Conservation (phyloP, 257 asterid species). For the Coffea eugenioides region DNA sequence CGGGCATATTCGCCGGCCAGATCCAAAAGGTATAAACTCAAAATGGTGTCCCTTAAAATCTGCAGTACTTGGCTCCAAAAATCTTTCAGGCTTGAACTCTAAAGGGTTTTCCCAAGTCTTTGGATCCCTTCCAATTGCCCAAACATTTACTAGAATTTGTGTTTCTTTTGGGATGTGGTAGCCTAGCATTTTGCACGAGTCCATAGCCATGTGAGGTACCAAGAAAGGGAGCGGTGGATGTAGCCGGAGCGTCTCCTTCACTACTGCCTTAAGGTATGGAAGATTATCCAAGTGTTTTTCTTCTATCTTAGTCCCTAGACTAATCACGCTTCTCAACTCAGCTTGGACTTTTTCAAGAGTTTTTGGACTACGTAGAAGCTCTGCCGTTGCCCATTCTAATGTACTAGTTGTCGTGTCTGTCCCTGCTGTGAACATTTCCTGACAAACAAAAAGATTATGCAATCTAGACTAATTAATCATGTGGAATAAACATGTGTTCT, state of each 20-base stretch:
- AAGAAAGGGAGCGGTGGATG: no score
- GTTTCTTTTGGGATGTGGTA: no score
- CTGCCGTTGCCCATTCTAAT: constrained; percentile 84
- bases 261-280: constrained; percentile 62
- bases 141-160: constrained; percentile 57
- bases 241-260: no score
- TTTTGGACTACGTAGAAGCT: constrained; percentile 58
- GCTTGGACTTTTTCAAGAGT: constrained; percentile 37
- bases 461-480: no score
- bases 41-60: constrained; percentile 64
- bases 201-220: no score
- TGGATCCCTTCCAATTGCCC: constrained; percentile 75
- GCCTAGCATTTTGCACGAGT: no score
- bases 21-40: constrained; percentile 67
- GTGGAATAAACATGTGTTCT: no score
- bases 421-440: constrained; percentile 81
- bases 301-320: constrained; percentile 22
- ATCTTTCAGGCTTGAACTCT: constrained; percentile 58
- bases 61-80: constrained; percentile 27
- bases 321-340: constrained; percentile 36
- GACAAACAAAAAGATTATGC: neutral
- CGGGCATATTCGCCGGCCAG: constrained; percentile 72
- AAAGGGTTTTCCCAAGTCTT: constrained; percentile 47
- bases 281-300: constrained; percentile 45
- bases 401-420: constrained; percentile 71